These are phyloP conservation scores for Globisporangium abappressorium DNA, from an alignment of 352 stramenopile genomes.

Conservation along the genomic window DNA sequence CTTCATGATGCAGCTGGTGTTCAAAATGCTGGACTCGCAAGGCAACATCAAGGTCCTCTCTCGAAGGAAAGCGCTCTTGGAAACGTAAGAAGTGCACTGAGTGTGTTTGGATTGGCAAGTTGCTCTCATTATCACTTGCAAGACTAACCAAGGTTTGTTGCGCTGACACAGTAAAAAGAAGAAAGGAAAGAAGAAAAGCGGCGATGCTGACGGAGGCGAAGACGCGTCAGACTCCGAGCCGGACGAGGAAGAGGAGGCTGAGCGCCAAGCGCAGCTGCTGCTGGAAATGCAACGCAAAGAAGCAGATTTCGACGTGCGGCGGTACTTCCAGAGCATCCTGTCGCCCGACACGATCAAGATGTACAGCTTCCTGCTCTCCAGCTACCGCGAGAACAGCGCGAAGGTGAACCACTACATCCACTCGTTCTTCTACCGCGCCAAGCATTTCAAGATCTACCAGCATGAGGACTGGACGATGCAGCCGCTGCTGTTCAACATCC, in stretches of 20 bases:
- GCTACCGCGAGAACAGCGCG: slow-evolving; percentile 72
- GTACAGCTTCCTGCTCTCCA: slow-evolving; percentile 69
- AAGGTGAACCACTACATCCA: slow-evolving; percentile 90
- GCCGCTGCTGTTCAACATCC: slow-evolving; percentile 85
- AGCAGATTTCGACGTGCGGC: slow-evolving; percentile 78
- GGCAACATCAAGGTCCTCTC: slow-evolving; percentile 84
- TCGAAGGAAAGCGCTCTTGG: slow-evolving; percentile 57
- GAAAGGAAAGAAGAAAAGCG: slow-evolving; percentile 24
- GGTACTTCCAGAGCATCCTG: slow-evolving; percentile 80
- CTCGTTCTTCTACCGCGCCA: slow-evolving; percentile 84
- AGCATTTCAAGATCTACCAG: slow-evolving; percentile 74
- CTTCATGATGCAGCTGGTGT: slow-evolving; percentile 55
- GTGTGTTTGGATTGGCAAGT: neutral
- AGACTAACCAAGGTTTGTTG: neutral
- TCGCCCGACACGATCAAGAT: slow-evolving; percentile 81
- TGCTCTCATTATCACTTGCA: neutral
- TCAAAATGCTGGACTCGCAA: slow-evolving; percentile 84
- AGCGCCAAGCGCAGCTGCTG: slow-evolving; percentile 61
- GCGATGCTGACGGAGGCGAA: slow-evolving; percentile 20
- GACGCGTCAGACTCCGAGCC: slow-evolving; percentile 47
- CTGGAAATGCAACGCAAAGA: slow-evolving; percentile 87
- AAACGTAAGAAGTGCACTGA: slow-evolving; percentile 33
- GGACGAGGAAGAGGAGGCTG: slow-evolving; percentile 73
- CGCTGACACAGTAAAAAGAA: slow-evolving; percentile 26
- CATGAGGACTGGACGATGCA: slow-evolving; percentile 82